phyloP scores from a whole-genome alignment of 108 stramenopile genomes.

The Craspedostauros australis region DNA sequence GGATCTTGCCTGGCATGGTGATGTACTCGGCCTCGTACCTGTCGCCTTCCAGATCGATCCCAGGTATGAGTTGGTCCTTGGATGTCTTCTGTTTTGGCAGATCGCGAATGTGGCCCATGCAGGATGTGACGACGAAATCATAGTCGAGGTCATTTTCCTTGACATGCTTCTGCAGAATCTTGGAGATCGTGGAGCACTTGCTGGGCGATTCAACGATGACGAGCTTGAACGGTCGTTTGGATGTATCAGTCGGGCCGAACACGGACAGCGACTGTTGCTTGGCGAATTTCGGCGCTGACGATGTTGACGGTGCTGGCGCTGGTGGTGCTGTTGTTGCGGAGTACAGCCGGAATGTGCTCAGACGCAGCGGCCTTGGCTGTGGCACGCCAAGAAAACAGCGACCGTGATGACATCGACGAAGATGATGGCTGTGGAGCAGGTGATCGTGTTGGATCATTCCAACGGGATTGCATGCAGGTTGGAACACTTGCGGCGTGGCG shows the following conservation, averaged over 20 bases:
- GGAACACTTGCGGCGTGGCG: too few species aligned
- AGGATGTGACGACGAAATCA: slow-evolving; percentile 39
- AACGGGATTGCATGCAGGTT: too few species aligned
- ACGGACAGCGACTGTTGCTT: too few species aligned
- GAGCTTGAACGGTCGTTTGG: slow-evolving; percentile 29
- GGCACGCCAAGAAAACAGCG: too few species aligned
- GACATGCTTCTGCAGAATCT: slow-evolving; percentile 38
- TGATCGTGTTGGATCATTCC: too few species aligned
- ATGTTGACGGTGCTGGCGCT: too few species aligned
- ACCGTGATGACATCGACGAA: too few species aligned
- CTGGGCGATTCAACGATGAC: slow-evolving; percentile 55
- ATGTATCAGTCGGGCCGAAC: background rate
- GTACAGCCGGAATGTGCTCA: too few species aligned
- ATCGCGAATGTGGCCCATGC: slow-evolving; percentile 43
- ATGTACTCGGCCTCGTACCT: slow-evolving; percentile 55
- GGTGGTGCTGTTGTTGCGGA: too few species aligned
- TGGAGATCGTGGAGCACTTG: slow-evolving; percentile 49
- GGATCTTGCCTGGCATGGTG: slow-evolving; percentile 37
- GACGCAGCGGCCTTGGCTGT: too few species aligned
- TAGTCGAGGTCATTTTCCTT: slow-evolving; percentile 25
- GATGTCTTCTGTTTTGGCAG: slow-evolving; percentile 19
- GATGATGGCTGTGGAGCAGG: too few species aligned
- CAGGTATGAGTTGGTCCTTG: slow-evolving; percentile 23
- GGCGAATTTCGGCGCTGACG: too few species aligned
- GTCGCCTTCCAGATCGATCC: slow-evolving; percentile 48